phyloP scores from a whole-genome alignment of 331 rosid species.

The Pyrus hybrid region DNA sequence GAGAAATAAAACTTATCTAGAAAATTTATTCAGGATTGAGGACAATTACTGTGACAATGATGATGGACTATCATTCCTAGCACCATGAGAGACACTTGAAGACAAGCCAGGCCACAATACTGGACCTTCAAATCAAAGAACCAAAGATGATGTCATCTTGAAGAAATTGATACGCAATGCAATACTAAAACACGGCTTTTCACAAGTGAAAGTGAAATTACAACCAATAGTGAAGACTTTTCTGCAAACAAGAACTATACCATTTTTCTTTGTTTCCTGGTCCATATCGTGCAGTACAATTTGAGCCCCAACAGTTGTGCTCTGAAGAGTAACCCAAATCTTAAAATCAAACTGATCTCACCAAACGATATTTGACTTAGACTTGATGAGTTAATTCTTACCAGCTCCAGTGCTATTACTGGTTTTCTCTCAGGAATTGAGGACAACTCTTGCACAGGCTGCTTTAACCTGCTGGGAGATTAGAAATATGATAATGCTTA shows the following conservation, averaged over 20 bases:
- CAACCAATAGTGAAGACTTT: neutral
- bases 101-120: constrained; percentile 64
- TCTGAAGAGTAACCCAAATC: constrained; percentile 25
- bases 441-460: constrained; percentile 18
- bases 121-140: constrained; percentile 26
- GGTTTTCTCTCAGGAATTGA: constrained; percentile 24
- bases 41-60: constrained; percentile 30
- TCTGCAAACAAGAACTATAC: constrained; percentile 21
- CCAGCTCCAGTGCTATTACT: constrained; percentile 25
- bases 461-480: constrained; percentile 25
- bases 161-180: neutral
- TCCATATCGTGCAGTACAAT: constrained; percentile 18
- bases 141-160: neutral
- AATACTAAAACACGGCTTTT: neutral
- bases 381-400: constrained; percentile 13
- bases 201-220: neutral
- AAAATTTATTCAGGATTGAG: constrained; percentile 3
- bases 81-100: constrained; percentile 11
- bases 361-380: neutral
- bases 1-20: neutral
- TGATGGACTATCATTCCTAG: constrained; percentile 21
- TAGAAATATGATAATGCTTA: neutral
- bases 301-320: constrained; percentile 7
- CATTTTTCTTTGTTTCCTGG: constrained; percentile 30
- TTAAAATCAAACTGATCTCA: constrained; percentile 3